Conservation (phyloP, 345 rosid genomes). For the Citrus maxima region DNA sequence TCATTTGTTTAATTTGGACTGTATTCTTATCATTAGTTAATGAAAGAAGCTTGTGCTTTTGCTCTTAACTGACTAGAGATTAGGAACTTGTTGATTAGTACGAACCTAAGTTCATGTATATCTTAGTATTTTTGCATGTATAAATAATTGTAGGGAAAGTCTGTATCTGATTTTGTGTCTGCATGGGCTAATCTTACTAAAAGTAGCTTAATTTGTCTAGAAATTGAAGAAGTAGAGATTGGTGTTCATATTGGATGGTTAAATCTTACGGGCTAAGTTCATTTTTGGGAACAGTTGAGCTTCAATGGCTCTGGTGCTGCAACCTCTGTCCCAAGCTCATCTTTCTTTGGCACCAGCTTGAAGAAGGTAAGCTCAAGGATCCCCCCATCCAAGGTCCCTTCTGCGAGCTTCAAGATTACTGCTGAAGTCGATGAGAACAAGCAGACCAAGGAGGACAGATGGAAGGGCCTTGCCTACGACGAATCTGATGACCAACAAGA, state of each 20-base stretch:
- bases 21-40: too few species aligned
- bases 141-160: neutral
- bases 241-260: too few species aligned
- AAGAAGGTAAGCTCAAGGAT: conserved; percentile 61
- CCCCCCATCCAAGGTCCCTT: conserved; percentile 25
- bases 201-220: neutral
- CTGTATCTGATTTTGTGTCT: too few species aligned
- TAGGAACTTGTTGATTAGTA: neutral
- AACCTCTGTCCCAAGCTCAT: conserved; percentile 53
- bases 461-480: conserved; percentile 75
- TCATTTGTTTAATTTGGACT: neutral
- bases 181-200: neutral
- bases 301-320: conserved; percentile 71
- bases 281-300: conserved; percentile 50
- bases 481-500: conserved; percentile 91
- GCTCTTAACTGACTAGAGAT: neutral
- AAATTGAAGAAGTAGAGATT: too few species aligned
- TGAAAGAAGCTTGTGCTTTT: too few species aligned
- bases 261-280: too few species aligned
- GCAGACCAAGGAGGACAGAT: conserved; percentile 69
- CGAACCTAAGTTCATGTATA: neutral
- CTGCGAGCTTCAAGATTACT: conserved; percentile 50
- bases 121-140: neutral
- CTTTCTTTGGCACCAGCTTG: conserved; percentile 66
- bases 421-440: conserved; percentile 51